Conservation (phyloP, 345 rosid species). For the Syzygium grande region DNA sequence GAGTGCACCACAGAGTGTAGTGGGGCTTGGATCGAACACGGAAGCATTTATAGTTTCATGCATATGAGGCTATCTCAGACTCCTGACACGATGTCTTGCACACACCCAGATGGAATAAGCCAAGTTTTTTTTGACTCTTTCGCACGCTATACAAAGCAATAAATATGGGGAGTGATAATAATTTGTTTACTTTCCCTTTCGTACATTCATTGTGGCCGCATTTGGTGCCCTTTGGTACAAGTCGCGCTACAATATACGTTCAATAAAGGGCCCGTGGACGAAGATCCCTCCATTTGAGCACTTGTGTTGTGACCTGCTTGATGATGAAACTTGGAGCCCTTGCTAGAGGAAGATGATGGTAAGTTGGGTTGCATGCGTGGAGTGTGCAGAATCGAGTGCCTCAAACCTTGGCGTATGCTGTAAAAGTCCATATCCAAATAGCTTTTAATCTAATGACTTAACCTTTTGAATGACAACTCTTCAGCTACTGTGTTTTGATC, state of each 20-base stretch:
- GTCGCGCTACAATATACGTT: neutral
- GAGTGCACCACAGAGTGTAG: neutral
- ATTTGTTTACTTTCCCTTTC: neutral
- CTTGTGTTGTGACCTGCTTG: neutral
- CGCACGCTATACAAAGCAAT: neutral
- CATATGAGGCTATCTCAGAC: neutral
- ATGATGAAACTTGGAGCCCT: neutral
- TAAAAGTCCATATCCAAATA: neutral
- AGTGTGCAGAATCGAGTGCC: neutral
- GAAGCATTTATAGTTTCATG: neutral
- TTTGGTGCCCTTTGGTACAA: neutral
- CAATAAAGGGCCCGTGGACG: neutral
- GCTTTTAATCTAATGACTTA: neutral
- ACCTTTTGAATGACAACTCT: neutral
- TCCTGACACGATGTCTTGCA: neutral
- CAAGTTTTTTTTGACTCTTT: neutral
- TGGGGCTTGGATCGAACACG: neutral
- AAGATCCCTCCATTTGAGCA: neutral
- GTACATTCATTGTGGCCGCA: neutral
- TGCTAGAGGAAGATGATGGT: neutral
- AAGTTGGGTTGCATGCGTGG: neutral
- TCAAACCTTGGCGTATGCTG: neutral
- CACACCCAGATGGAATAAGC: neutral
- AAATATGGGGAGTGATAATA: neutral
- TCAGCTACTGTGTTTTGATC: neutral